A percentile compares a stretch with the other conserved stretches of the same genome.
Conservation (phyloP, 768 basidiomycete genomes). For the Boletellus emodensis region DNA sequence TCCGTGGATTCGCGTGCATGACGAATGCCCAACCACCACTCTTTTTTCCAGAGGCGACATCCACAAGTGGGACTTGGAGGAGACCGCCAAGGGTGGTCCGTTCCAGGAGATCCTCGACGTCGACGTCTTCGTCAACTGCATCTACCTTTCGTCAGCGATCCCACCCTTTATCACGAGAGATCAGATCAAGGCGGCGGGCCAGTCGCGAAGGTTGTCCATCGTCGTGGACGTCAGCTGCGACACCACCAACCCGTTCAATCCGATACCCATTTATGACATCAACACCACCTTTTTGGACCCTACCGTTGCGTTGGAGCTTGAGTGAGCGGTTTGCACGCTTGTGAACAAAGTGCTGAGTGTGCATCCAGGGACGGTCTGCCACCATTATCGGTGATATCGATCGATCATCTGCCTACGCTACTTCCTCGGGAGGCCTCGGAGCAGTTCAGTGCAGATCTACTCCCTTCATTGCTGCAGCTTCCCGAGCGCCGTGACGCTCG, state of each 20-base stretch:
- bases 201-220: constrained; percentile 62
- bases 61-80: constrained; percentile 95
- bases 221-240: constrained; percentile 99
- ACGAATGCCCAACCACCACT: not conserved
- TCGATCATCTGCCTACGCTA: constrained; percentile 94
- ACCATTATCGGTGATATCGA: constrained; percentile 81
- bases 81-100: constrained; percentile 96
- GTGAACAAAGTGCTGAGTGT: constrained; percentile 1
- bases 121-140: constrained; percentile 99
- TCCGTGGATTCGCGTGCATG: not conserved
- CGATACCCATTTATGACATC: constrained; percentile 89
- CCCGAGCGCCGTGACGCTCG: constrained; percentile 61
- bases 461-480: constrained; percentile 79
- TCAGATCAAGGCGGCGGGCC: constrained; percentile 69
- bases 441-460: constrained; percentile 85
- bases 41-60: constrained; percentile 71
- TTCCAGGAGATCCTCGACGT: constrained; percentile 94
- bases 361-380: constrained; percentile 54
- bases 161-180: constrained; percentile 77
- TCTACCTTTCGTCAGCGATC: constrained; percentile 85
- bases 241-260: constrained; percentile 98
- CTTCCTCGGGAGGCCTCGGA: constrained; percentile 96
- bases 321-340: constrained; percentile 37
- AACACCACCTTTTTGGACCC: constrained; percentile 94
- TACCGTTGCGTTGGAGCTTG: constrained; percentile 80